Conservation (phyloP, 495 filamentous ascomycete genomes). For the Aspergillus steynii region DNA sequence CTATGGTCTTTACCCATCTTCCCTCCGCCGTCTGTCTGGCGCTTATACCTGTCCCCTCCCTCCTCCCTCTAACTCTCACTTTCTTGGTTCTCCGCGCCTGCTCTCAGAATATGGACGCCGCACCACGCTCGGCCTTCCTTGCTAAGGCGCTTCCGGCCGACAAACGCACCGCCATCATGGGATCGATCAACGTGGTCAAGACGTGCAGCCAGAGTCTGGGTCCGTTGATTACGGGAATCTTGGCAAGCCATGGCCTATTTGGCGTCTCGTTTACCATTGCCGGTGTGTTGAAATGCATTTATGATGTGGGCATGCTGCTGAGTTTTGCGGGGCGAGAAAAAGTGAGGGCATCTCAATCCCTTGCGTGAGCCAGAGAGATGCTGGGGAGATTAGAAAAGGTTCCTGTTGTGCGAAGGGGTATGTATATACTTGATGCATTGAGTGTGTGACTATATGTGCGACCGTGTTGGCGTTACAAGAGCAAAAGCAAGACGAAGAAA, state of each 20-base stretch:
- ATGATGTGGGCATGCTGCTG: constrained; percentile 73
- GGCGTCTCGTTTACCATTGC: constrained; percentile 73
- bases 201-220: constrained; percentile 63
- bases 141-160: constrained; percentile 67
- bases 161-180: constrained; percentile 80
- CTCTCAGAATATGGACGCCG: constrained; percentile 78
- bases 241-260: constrained; percentile 62
- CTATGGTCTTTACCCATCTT: constrained; percentile 86
- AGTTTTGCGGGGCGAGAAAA: constrained; percentile 56
- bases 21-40: constrained; percentile 73
- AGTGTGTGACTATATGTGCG: neutral
- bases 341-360: neutral
- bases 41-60: constrained; percentile 62
- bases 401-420: neutral
- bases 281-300: constrained; percentile 65
- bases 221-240: constrained; percentile 67
- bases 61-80: constrained; percentile 54
- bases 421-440: neutral
- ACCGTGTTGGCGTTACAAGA: neutral
- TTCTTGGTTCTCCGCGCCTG: constrained; percentile 71
- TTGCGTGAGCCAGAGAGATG: neutral
- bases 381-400: neutral
- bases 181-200: constrained; percentile 67
- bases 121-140: constrained; percentile 77
- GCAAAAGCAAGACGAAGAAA: neutral